Base-by-base conservation (phyloP, 2,329 filamentous ascomycete genomes). In the Dothiorella sarmentorum region DNA sequence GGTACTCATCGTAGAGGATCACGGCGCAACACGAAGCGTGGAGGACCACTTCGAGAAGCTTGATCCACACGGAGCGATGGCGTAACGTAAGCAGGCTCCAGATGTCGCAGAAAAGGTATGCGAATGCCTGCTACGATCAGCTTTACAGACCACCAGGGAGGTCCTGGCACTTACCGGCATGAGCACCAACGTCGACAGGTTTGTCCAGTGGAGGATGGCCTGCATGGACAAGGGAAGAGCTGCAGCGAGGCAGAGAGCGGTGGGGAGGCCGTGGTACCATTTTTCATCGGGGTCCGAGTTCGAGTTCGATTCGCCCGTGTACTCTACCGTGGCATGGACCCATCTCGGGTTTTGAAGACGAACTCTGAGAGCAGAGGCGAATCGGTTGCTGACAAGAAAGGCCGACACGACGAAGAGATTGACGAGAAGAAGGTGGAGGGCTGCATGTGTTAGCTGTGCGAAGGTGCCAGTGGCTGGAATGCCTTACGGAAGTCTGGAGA, bases 151-250 rank as follows among this genome's bases (percentile, higher is more conserved):
- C 9, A 43, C n/a, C 15, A 44, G 17, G 4, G 37, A 22, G 17
- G 17, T 58, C 20, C 6, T 7, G n/a, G 2, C 6, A 63, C 68
- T 63, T 61, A 71, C 71, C 2, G 63, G 62, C 7, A 71, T 57
- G 66, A 71, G 69, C 18, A 63, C 60, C 11, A 73, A 57, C 0
- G 69, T 65, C 2, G 70, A 61, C 2, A 72, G 29, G 47, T 73
- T 71, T 17, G 64, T 63, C 33, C 66, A 66, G 56, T 71, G 71
- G 18, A 73, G 38, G 7, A 70, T 56, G 4, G 69, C 66, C 52
- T 72, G 69, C 9, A 67, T 44, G 17, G 61, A 62, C 24, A 68
- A 63, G 4, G 66, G 57, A n/a, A 65, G 61, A 2, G 69, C 64
- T n/a, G 65, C 45, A 7, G 67, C 62, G 47, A 63, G 60, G 11